Evolutionary conservation across 164 flowering plant genomes (phyloP).

Genomic region (Berberis thunbergii): DNA sequence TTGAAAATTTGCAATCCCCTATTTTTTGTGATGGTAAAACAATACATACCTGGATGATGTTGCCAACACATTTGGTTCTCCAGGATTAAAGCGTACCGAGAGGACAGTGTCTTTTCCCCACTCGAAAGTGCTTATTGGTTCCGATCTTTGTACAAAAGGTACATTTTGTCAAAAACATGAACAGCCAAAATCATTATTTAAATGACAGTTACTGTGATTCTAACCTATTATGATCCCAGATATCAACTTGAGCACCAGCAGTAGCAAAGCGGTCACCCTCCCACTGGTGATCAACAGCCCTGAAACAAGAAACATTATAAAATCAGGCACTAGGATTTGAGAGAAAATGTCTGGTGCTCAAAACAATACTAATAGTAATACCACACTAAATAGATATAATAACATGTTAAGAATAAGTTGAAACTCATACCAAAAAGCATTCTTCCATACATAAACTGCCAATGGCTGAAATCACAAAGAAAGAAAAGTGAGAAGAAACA

Average conservation of each 20-base stretch:
- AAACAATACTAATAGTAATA: not conserved
- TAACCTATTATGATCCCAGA: conserved; percentile 96
- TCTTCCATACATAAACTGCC: conserved; percentile 63
- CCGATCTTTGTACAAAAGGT: conserved; percentile 46
- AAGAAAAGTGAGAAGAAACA: not conserved
- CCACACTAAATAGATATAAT: not conserved
- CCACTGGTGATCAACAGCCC: conserved; percentile 94
- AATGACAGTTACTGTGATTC: not conserved
- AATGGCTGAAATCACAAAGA: conserved; percentile 46
- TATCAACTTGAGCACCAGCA: conserved; percentile 89
- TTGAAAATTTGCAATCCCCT: not conserved
- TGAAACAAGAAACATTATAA: conserved; percentile 13
- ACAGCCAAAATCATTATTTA: not conserved
- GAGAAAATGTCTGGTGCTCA: not conserved
- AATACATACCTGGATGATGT: conserved; percentile 62
- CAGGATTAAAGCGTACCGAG: conserved; percentile 88
- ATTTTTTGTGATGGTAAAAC: not conserved
- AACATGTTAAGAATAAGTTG: not conserved
- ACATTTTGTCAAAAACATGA: conserved; percentile 6
- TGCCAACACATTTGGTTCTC: conserved; percentile 75
- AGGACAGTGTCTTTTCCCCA: conserved; percentile 75
- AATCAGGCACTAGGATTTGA: not conserved
- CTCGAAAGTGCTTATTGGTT: conserved; percentile 69
- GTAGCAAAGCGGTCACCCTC: conserved; percentile 83
- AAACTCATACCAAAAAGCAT: conserved; percentile 66